Evolutionary conservation across 2,329 filamentous ascomycete species (phyloP), one percentile per base, ranked within the genome.

Genomic region (Ophiostoma piceae): DNA sequence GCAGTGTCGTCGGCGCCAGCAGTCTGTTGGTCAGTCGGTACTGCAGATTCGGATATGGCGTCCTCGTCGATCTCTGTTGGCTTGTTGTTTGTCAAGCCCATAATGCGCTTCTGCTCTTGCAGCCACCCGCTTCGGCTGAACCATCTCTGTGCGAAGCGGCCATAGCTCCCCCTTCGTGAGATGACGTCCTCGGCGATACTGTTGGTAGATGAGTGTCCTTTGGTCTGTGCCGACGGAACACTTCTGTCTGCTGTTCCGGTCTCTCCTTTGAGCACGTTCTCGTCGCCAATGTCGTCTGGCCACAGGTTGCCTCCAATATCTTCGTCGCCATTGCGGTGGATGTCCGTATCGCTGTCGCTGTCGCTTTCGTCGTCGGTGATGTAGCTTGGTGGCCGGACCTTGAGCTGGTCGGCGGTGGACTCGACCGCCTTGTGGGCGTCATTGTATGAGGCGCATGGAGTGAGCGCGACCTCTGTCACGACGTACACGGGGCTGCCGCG

Each of bases 121-220:
- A 88, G 89, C 91, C 93, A 94, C 0, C 92, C 93, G 72, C 88
- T 90, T 73, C 87, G 88, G 62, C 92, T 95, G 77, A 98, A 95
- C 95, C 95, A 99, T 71, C 90, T 88, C 73, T 93, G 87, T 0
- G 94, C 92, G 77, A 98, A 97, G 51, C 92, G 85, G 4, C 94
- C 94, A 78, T 97, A 98, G 73, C 88, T 89, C 0, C 94, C 93
- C 74, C 88, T 90, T 70, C 87, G 89, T 51, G 88, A 87, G 69
- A 97, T 94, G 1, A 98, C 94, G 80, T 98, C 92, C 78, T 96
- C 89, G 0, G 90, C 92, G 71, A 97, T 88, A 74, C 89, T 93
- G 73, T 84, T 89, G 47, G 79, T 72, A 7, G 57, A 32, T 7
- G 26, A 64, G 47, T 66, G 69, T 3, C 71, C 65, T 29, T 65